phyloP scores from a whole-genome alignment of 2,329 filamentous ascomycete genomes.

The Sarocladium strictum region DNA sequence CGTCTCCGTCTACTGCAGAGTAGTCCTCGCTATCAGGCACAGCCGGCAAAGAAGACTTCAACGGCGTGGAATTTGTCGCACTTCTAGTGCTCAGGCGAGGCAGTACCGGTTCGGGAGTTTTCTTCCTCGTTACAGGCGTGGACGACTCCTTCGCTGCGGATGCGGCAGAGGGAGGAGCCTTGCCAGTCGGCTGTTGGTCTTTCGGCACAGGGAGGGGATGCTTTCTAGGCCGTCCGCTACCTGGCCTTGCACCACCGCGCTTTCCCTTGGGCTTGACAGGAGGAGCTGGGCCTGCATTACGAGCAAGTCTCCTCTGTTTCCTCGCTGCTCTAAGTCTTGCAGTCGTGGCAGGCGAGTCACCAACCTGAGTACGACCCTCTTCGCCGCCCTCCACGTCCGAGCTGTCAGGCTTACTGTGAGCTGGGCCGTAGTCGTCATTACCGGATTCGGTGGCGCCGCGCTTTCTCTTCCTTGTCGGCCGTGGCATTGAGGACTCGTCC shows the following conservation, averaged over 20 bases:
- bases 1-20: constrained; percentile 6
- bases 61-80: constrained; percentile 15
- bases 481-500: not conserved
- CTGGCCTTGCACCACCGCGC: constrained; percentile 31
- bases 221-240: constrained; percentile 33
- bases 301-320: constrained; percentile 10
- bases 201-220: constrained; percentile 24
- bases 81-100: constrained; percentile 21
- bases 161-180: not conserved
- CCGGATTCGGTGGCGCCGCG: not conserved
- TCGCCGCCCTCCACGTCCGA: constrained; percentile 3
- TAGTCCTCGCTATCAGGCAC: constrained; percentile 1
- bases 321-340: constrained; percentile 9
- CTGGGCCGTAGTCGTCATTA: not conserved
- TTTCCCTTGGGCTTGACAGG: constrained; percentile 26
- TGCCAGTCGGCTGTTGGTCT: not conserved
- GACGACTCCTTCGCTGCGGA: not conserved
- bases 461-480: not conserved
- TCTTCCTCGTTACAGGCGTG: constrained; percentile 8
- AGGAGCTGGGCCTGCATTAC: constrained; percentile 13
- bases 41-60: not conserved
- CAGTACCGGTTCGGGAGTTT: not conserved
- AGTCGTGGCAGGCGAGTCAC: constrained; percentile 14
- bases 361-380: constrained; percentile 3
- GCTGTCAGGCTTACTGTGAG: not conserved